phyloP scores from a whole-genome alignment of 192 early-diverging fungal genomes.

The Backusella australiensis region DNA sequence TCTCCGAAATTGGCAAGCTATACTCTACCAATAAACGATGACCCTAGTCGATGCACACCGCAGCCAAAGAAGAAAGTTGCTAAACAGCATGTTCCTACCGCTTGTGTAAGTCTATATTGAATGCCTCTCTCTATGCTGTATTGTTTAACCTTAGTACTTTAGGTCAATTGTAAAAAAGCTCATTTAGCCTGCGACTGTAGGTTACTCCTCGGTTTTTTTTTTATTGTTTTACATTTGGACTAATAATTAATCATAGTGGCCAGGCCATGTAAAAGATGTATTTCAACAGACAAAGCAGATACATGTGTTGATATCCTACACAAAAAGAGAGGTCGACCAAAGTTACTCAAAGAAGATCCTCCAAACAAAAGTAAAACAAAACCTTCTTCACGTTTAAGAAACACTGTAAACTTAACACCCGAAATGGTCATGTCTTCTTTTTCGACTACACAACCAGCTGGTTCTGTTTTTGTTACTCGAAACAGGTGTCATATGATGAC shows the following conservation, averaged over 20 bases:
- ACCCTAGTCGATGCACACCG: neutral
- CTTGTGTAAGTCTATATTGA: conserved; percentile 48
- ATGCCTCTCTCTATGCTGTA: neutral
- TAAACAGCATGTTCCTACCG: conserved; percentile 81
- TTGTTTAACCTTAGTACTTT: neutral
- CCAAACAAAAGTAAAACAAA: conserved; percentile 64
- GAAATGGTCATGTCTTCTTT: conserved; percentile 4
- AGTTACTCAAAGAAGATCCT: conserved; percentile 59
- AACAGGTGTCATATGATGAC: conserved; percentile 5
- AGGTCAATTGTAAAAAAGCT: conserved; percentile 78
- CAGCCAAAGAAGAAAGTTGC: conserved; percentile 30
- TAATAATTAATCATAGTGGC: neutral
- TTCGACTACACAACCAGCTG: neutral
- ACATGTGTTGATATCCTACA: conserved; percentile 86
- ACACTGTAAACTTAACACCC: neutral
- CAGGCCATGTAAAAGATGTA: conserved; percentile 76
- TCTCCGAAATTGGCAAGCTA: neutral
- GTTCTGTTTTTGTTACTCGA: neutral
- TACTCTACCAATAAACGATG: neutral
- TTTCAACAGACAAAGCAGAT: conserved; percentile 66
- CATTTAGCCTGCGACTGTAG: conserved; percentile 84
- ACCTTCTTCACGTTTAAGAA: conserved; percentile 24
- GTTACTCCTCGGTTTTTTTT: conserved; percentile 19
- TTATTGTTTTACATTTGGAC: neutral
- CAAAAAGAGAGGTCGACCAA: conserved; percentile 83